Evolutionary conservation across 2,329 filamentous ascomycete species (phyloP).

Genomic region (Xylariales sp.): DNA sequence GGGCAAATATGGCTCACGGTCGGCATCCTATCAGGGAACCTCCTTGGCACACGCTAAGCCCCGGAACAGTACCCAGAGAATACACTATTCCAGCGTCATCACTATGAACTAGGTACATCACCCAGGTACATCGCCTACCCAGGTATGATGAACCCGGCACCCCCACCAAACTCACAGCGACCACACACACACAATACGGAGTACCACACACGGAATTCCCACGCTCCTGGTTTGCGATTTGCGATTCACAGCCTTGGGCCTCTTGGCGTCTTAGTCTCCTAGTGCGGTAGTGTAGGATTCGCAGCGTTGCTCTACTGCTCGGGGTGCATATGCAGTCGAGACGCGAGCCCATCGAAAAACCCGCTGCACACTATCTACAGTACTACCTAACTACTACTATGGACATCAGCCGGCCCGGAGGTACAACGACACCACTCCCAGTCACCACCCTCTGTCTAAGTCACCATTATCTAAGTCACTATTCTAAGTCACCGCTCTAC

Average conservation of each 20-base stretch:
- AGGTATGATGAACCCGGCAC: not conserved
- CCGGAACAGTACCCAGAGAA: constrained; percentile 3
- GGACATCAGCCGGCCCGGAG: constrained; percentile 17
- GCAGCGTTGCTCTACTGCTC: not conserved
- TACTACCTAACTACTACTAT: not conserved
- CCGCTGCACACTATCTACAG: no score
- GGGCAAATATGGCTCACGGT: not conserved
- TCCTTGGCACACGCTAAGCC: constrained; percentile 1
- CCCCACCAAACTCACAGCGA: not conserved
- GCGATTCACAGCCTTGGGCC: no score
- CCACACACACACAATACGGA: no score
- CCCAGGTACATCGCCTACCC: not conserved
- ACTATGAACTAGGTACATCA: not conserved
- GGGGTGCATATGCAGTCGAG: constrained; percentile 2
- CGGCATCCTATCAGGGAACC: not conserved
- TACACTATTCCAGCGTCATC: not conserved
- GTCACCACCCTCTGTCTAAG: no score
- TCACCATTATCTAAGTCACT: no score
- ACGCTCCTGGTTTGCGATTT: no score
- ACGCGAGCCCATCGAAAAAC: not conserved
- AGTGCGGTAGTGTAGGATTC: not conserved
- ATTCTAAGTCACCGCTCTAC: no score
- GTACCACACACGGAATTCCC: no score
- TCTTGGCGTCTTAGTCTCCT: not conserved
- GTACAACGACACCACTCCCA: not conserved